Evolutionary conservation across 2,329 filamentous ascomycete genomes (phyloP), one percentile per base, ranked within the genome.

Genomic region (Diplodia seriata): DNA sequence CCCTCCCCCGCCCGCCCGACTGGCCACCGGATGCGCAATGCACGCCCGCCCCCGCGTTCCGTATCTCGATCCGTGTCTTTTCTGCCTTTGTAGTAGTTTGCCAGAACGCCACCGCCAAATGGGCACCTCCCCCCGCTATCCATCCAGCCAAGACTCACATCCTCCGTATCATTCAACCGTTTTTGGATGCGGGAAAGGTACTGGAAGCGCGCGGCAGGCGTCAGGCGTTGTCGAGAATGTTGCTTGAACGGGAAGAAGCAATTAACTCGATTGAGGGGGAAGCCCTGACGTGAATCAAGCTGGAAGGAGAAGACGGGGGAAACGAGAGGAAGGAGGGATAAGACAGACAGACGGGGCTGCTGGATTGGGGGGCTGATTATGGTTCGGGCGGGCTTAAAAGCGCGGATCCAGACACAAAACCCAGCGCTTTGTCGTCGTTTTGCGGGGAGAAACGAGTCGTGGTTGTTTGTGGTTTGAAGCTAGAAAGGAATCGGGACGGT

Each of bases 321-420:
- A 20, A 47, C 18, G 23, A 8, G 43, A 43, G 14, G 18, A 6
- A 5, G 8, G 18, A 7, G 7, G 14, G 15, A 43, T 8, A 43
- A 3, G 15, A 43, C 15, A n/a, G 40, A 18, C 40, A 18, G 6
- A 2, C 18, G 20, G 43, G 8, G 15, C n/a, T 7, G 43, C 43
- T 47, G 43, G 43, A 31, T 26, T 26, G 2, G 23, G 23, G 23
- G 23, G 23, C 14, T 31, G 14, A 47, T 40, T 40, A 11, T 29
- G 6, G 3, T 1, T 0, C 47, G 12, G 5, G 4, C 56, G 20
- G 57, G 57, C 15, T 50, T 62, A 49, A 23, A 36, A 23, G 40
- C 15, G 57, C 57, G 43, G 57, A 50, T 62, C 23, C 31, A 62
- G 57, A 62, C 26, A 50, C 43, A 50, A 47, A 50, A 62, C 40